A percentile compares a stretch with the other conserved stretches of the same genome.
phyloP scores from a whole-genome alignment of 306 rosid species.

The Medicago lupulina region DNA sequence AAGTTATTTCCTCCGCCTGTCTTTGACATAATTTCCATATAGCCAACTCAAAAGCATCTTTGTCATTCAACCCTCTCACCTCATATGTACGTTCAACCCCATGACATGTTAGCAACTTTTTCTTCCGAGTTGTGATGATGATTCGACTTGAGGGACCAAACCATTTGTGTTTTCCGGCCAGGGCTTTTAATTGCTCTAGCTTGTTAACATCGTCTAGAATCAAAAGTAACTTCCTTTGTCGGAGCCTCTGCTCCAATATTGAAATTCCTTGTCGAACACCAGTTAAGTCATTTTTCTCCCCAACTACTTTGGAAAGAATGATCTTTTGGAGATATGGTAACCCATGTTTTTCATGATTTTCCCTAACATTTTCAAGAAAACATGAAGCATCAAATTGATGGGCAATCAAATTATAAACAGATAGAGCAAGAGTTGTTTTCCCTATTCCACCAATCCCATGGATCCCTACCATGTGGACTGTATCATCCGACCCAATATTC shows the following conservation, averaged over 20 bases:
- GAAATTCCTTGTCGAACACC: constrained; percentile 9
- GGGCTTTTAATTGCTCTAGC: not conserved
- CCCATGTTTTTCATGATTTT: constrained; percentile 20
- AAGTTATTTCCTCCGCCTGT: no score
- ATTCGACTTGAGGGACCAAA: constrained; percentile 43
- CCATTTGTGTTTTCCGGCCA: constrained; percentile 37
- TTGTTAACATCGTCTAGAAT: constrained; percentile 45
- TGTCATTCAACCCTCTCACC: not conserved
- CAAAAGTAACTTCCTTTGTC: constrained; percentile 11
- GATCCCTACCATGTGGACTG: constrained; percentile 11
- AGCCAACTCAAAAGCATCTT: constrained; percentile 16
- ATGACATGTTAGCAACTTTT: constrained; percentile 23
- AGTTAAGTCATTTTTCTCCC: not conserved
- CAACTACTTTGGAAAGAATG: constrained; percentile 16
- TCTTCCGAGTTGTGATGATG: constrained; percentile 43
- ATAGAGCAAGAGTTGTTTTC: constrained; percentile 35
- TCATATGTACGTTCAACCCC: not conserved
- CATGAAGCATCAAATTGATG: constrained; percentile 3
- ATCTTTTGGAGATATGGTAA: constrained; percentile 34
- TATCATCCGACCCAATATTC: not conserved
- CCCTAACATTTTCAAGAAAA: constrained; percentile 29
- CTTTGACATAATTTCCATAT: no score
- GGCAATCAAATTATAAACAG: not conserved
- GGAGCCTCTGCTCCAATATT: not conserved
- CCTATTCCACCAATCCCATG: constrained; percentile 32